Conservation (phyloP, 2,329 filamentous ascomycete genomes). For the Balansia obtecta region DNA sequence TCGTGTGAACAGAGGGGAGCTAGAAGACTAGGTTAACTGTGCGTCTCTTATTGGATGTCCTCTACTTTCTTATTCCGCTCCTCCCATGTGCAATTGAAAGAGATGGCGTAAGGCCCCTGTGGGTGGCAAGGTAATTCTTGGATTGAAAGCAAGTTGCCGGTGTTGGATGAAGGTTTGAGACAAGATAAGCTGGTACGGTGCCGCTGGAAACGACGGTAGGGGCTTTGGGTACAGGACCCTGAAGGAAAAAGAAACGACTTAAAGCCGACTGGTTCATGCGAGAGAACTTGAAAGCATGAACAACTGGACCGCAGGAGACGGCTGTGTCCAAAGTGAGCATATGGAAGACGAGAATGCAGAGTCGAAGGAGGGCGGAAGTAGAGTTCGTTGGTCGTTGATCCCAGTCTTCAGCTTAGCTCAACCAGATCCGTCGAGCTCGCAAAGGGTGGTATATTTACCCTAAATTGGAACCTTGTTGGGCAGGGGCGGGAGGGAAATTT, state of each 20-base stretch:
- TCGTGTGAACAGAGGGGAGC: background rate
- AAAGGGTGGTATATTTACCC: constrained; percentile 7
- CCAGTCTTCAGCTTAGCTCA: constrained; percentile 7
- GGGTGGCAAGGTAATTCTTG: constrained; percentile 5
- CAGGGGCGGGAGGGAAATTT: constrained; percentile 9
- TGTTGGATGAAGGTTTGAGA: background rate
- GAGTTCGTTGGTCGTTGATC: constrained; percentile 2
- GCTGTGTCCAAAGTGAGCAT: background rate
- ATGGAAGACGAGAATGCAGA: background rate
- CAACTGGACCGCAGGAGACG: background rate
- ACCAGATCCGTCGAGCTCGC: constrained; percentile 6
- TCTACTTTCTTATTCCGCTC: constrained; percentile 3
- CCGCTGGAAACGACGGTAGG: background rate
- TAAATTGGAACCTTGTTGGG: constrained; percentile 6
- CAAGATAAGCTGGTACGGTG: background rate
- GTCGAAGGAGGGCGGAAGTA: background rate
- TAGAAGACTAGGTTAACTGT: background rate
- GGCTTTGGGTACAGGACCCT: background rate
- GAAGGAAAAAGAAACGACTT: background rate
- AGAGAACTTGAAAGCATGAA: background rate
- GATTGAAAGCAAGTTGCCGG: background rate
- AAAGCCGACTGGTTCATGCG: background rate
- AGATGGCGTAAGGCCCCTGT: constrained; percentile 4
- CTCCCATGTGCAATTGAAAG: constrained; percentile 3
- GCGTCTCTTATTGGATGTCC: constrained; percentile 6